phyloP scores from a whole-genome alignment of 257 asterid genomes.

The Forsythia viridissima region DNA sequence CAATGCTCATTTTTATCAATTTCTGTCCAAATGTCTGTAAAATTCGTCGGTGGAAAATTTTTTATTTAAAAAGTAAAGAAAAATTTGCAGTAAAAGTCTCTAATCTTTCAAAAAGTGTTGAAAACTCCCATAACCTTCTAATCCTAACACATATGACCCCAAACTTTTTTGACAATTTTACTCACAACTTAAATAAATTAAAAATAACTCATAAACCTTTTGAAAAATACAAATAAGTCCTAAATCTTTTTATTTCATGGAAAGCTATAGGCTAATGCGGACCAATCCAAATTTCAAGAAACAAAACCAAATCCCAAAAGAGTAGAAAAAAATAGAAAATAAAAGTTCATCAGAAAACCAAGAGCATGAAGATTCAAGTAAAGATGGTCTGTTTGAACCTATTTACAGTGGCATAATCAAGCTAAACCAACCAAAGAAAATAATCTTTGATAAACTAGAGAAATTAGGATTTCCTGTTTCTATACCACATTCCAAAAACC shows the following conservation, averaged over 20 bases:
- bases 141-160: too few relatives aligned
- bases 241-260: conserved; percentile 72
- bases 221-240: too few relatives aligned
- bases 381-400: conserved; percentile 46
- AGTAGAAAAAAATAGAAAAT: conserved; percentile 15
- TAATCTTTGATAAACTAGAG: conserved; percentile 29
- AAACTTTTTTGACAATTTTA: too few relatives aligned
- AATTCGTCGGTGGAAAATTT: too few relatives aligned
- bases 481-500: neutral
- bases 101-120: too few relatives aligned
- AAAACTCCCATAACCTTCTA: too few relatives aligned
- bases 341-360: conserved; percentile 16
- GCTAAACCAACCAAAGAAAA: conserved; percentile 32
- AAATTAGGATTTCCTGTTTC: conserved; percentile 52
- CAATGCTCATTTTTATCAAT: too few relatives aligned
- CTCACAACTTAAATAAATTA: too few relatives aligned
- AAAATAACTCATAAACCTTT: too few relatives aligned
- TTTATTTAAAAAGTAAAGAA: too few relatives aligned
- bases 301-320: conserved; percentile 6
- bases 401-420: conserved; percentile 53
- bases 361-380: conserved; percentile 12
- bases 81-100: too few relatives aligned
- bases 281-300: conserved; percentile 50
- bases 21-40: too few relatives aligned
- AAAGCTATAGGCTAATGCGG: conserved; percentile 78